Conservation (phyloP, 257 asterid genomes). For the Marsdenia floribunda region DNA sequence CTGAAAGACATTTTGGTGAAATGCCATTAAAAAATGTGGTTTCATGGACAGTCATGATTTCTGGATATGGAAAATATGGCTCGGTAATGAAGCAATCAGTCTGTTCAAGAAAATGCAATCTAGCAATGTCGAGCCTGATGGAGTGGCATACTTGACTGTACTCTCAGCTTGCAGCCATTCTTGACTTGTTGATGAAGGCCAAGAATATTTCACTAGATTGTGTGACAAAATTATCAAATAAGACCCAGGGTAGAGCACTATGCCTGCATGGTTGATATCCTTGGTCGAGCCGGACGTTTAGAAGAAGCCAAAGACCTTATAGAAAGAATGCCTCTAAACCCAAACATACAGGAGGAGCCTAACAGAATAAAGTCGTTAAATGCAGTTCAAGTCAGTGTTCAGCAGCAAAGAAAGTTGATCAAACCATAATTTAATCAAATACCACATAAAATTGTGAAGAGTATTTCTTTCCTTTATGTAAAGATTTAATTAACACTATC, state of each 20-base stretch:
- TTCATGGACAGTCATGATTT: conserved; percentile 55
- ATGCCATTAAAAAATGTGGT: conserved; percentile 39
- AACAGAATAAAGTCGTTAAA: no score
- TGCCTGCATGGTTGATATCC: conserved; percentile 58
- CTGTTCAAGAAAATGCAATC: conserved; percentile 46
- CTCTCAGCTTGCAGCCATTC: conserved; percentile 68
- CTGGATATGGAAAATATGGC: conserved; percentile 57
- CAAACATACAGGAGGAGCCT: no score
- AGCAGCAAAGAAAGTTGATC: no score
- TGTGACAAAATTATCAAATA: conserved; percentile 27
- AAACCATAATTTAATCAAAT: no score
- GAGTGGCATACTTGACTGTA: conserved; percentile 50
- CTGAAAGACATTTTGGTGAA: conserved; percentile 31
- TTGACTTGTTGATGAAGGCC: conserved; percentile 54
- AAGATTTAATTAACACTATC: no score
- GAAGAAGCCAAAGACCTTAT: conserved; percentile 46
- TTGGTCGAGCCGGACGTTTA: conserved; percentile 53
- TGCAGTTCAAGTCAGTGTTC: no score
- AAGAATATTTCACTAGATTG: conserved; percentile 39
- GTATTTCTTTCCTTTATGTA: no score
- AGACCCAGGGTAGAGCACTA: conserved; percentile 59
- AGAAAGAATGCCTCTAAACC: conserved; percentile 49
- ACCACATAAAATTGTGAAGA: no score
- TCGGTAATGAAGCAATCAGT: conserved; percentile 44
- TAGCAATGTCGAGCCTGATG: conserved; percentile 44